Evolutionary conservation across 140 eudicot genomes (phyloP), one percentile per base, ranked within the genome.

Genomic region (Oenanthe javanica): DNA sequence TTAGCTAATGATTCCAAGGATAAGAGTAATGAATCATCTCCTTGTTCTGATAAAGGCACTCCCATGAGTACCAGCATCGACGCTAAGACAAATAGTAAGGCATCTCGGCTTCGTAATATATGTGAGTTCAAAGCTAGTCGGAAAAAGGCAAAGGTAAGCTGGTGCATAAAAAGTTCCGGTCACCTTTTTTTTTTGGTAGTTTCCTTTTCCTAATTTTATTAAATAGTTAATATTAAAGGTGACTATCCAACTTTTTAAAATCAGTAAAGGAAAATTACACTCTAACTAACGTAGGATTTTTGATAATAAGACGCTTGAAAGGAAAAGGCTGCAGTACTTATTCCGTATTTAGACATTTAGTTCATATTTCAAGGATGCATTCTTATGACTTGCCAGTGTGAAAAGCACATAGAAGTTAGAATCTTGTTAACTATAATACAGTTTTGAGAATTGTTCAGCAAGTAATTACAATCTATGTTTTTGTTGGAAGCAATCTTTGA

Each of bases 81-180:
- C 21, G 71, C 25, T 79, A 84, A 45, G 74, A 86, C 78, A 52
- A 51, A 23, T 50, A 83, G 82, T 43, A 86, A 82, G 61, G 84
- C 80, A 75, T 81, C 85, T 6, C 84, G 81, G 76, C 81, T 75
- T 81, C 79, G 63, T 49, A 82, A 66, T 80, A 75, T 85, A 25
- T 83, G 82, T 46, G 82, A 86, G 38, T 47, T 76, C 52, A 90
- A 87, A 88, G 78, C 89, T 73, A 89, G 81, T 79, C 84, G 88
- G 88, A 90, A 84, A 84, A 90, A 84, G 79, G 77, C 76, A 27
- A 92, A 85, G 86, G 87, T 92, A 72, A 88, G 75, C 54, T 43
- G 11, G 42, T 75, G 38, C 47, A 4, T 21, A 8, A 25, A 38
- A 43, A 72, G 49, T 42, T 72, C n/a, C 4, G 76, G 52, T 72